These are phyloP conservation scores for Elsinoe necatrix DNA, from an alignment of 2,329 filamentous ascomycete genomes.

Conservation along the genomic window DNA sequence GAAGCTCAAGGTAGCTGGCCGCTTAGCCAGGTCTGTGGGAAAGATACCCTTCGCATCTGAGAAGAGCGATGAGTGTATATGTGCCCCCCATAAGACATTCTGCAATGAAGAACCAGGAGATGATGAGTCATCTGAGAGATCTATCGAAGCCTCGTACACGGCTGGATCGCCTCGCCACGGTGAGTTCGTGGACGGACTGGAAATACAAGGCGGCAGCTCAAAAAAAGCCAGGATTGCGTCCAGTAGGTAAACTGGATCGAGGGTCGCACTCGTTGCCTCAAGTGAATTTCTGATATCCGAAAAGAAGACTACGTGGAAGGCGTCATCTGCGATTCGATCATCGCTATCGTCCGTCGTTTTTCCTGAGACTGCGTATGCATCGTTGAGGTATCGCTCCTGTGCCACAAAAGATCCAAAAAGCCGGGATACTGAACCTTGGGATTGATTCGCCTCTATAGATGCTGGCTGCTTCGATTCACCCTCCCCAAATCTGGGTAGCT, in stretches of 20 bases:
- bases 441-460: neutral
- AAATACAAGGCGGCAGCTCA: slow-evolving; percentile 43
- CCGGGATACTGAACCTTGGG: slow-evolving; percentile 16
- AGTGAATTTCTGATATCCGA: slow-evolving; percentile 63
- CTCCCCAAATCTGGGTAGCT: slow-evolving; percentile 72
- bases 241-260: slow-evolving; percentile 45
- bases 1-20: slow-evolving; percentile 53
- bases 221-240: slow-evolving; percentile 53
- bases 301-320: slow-evolving; percentile 72
- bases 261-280: slow-evolving; percentile 32
- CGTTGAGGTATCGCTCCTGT: slow-evolving; percentile 47
- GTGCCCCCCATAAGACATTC: neutral
- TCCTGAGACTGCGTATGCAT: slow-evolving; percentile 53
- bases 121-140: too few species aligned
- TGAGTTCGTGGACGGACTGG: neutral
- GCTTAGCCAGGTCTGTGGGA: neutral
- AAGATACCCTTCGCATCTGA: neutral
- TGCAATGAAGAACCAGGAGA: too few species aligned
- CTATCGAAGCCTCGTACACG: neutral
- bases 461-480: neutral
- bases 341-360: slow-evolving; percentile 64
- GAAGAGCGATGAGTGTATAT: slow-evolving; percentile 17
- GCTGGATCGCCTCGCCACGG: slow-evolving; percentile 10
- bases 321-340: slow-evolving; percentile 56
- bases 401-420: slow-evolving; percentile 39